phyloP scores from a whole-genome alignment of 176 grass and related monocot genomes.

The Poa annua region DNA sequence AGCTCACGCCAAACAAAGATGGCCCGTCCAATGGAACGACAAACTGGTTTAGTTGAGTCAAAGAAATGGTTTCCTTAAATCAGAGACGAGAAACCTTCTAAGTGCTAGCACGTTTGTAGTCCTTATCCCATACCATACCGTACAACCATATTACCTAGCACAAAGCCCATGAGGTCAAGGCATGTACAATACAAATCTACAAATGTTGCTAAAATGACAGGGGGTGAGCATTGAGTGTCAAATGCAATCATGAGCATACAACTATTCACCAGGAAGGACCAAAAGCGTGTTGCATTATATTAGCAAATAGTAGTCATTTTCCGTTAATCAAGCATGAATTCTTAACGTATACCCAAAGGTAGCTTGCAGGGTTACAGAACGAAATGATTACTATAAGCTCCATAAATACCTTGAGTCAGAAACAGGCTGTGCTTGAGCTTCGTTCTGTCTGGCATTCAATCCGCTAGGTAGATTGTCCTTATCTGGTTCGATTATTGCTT shows the following conservation, averaged over 20 bases:
- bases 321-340: constrained; percentile 12
- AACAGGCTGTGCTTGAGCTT: constrained; percentile 51
- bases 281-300: not conserved
- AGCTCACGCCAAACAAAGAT: constrained; percentile 10
- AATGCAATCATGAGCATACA: not conserved
- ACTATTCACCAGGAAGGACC: constrained; percentile 5
- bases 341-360: not conserved
- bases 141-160: not conserved
- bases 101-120: not conserved
- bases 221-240: not conserved
- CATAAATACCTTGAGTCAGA: constrained; percentile 70
- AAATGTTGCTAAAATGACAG: constrained; percentile 22
- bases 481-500: constrained; percentile 41
- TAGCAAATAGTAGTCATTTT: not conserved
- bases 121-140: not conserved
- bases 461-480: constrained; percentile 45
- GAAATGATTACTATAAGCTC: not conserved
- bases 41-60: not conserved
- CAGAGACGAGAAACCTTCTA: not conserved
- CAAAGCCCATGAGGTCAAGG: constrained; percentile 5
- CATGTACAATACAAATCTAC: constrained; percentile 6
- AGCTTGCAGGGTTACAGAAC: not conserved
- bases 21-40: constrained; percentile 13
- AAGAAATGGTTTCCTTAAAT: not conserved
- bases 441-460: constrained; percentile 51